Conservation (phyloP, 2,329 filamentous ascomycete species). For the Monilinia laxa region DNA sequence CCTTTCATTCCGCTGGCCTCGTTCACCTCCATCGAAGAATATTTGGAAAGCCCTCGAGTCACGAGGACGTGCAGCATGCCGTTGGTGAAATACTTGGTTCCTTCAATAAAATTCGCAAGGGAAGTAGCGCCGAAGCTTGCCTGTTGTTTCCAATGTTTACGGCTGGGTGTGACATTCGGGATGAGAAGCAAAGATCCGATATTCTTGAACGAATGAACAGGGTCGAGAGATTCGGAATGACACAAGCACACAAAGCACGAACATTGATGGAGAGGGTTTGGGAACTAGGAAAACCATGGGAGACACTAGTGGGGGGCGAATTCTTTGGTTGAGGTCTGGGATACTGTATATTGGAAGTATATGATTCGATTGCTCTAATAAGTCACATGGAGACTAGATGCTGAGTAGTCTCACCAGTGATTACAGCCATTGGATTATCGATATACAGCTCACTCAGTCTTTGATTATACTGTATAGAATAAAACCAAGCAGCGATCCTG, state of each 20-base stretch:
- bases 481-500: background rate
- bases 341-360: too few relatives aligned
- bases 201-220: constrained; percentile 65
- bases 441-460: background rate
- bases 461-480: background rate
- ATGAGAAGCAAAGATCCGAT: constrained; percentile 54
- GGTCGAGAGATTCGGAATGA: constrained; percentile 73
- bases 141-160: constrained; percentile 80
- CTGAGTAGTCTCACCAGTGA: background rate
- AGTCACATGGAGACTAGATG: too few relatives aligned
- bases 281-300: constrained; percentile 67
- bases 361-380: background rate
- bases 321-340: constrained; percentile 36
- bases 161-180: constrained; percentile 70
- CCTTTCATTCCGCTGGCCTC: constrained; percentile 76
- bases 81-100: constrained; percentile 63
- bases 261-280: constrained; percentile 67
- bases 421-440: background rate
- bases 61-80: constrained; percentile 61
- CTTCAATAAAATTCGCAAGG: constrained; percentile 60
- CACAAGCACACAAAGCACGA: constrained; percentile 65
- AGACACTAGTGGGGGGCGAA: constrained; percentile 52
- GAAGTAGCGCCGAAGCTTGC: constrained; percentile 71
- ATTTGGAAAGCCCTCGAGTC: constrained; percentile 57
- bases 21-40: constrained; percentile 75